Percentiles rank a stretch among this genome's conserved stretches.
Evolutionary conservation across 2,329 filamentous ascomycete species (phyloP).

Genomic region (Emergomyces pasteurianus): DNA sequence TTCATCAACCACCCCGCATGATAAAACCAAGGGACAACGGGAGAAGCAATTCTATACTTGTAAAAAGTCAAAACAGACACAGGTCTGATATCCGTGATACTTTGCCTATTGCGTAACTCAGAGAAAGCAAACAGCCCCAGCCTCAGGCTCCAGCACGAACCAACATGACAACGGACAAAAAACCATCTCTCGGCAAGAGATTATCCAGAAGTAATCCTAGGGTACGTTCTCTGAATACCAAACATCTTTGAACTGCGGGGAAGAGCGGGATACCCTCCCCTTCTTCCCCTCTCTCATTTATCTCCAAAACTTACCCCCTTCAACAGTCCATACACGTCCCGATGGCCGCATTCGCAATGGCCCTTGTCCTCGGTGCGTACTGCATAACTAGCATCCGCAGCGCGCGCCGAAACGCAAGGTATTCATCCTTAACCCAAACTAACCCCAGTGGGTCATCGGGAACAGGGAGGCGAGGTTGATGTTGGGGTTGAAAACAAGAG

Average conservation of each 20-base stretch:
- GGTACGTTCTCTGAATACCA: constrained; percentile 8
- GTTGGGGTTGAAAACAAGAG: background rate
- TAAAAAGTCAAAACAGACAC: background rate
- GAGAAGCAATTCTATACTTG: too few species aligned
- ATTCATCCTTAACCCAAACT: constrained; percentile 5
- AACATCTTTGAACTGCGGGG: background rate
- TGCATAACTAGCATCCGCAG: constrained; percentile 52
- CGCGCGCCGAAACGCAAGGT: constrained; percentile 51
- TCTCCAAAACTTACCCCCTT: background rate
- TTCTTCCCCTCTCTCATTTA: background rate
- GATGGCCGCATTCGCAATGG: constrained; percentile 53
- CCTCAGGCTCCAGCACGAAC: background rate
- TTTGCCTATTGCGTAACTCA: background rate
- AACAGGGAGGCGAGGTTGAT: background rate
- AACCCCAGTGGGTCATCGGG: background rate
- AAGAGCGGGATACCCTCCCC: background rate
- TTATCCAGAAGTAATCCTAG: constrained; percentile 11
- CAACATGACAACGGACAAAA: background rate
- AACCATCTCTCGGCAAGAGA: constrained; percentile 7
- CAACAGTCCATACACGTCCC: constrained; percentile 36
- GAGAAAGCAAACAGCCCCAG: too few species aligned
- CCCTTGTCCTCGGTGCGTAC: constrained; percentile 48
- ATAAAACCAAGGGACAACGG: background rate
- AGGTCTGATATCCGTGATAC: background rate
- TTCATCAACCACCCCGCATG: background rate